Base-by-base conservation (phyloP, 352 stramenopile genomes). In the Globisporangium nagaii region DNA sequence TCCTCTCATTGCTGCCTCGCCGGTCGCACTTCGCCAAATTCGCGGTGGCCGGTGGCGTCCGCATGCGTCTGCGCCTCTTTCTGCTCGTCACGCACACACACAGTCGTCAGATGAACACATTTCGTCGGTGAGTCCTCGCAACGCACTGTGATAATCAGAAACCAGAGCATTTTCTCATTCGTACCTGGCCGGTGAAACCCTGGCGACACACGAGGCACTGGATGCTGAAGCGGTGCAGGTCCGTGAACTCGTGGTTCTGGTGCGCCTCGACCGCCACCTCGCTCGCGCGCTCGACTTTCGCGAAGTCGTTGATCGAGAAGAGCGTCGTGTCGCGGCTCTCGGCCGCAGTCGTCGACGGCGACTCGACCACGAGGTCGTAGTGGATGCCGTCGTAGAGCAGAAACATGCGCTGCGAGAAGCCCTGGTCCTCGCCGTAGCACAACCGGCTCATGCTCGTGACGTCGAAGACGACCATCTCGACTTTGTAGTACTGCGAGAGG, bases 381-480 rank as follows among this genome's bases (percentile, higher is more conserved):
- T 95, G 84, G 35, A 93, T 84, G 28, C 84, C 84, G 52, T 95
- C 84, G 57, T 93, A 95, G 7, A 95, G 73, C 52, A 93, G 62
- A 53, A 92, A 93, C 68, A 92, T 84, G 39, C 82, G 76, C 65
- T 92, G 79, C 31, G 80, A 82, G 50, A 86, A 90, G 36, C 79
- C 79, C 69, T 87, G 80, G 41, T 93, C 83, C 56, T 91, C 80
- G 0, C 83, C 80, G 46, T 93, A 93, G 50, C 83, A 91, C 19
- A 93, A 57, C 12, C 83, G 77, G 37, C 73, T 88, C 83, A 93
- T 93, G 53, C 83, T 90, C 42, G 79, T 90, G 28, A 93, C 79
- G 41, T 93, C 82, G 57, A 93, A 93, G 12, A 93, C 82, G 19
- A 93, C 79, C 55, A 90, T 91, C 52, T 95, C 82, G 32, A 95